These are phyloP conservation scores for Metschnikowia lachancei DNA, from an alignment of 805 yeast species.

Conservation along the genomic window DNA sequence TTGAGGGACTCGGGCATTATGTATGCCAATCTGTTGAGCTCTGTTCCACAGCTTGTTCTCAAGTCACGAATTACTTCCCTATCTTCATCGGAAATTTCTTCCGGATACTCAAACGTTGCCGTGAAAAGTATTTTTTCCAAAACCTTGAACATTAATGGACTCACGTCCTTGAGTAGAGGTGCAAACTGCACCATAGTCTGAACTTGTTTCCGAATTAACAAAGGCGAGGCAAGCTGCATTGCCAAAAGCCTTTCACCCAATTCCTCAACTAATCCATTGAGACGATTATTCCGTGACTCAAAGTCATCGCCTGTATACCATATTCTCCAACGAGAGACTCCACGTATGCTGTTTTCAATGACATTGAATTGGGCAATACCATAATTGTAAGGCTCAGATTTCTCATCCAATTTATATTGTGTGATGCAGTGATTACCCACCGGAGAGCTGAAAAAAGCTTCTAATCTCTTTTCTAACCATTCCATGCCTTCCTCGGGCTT, in stretches of 20 bases:
- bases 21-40: slow-evolving; percentile 87
- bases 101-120: slow-evolving; percentile 80
- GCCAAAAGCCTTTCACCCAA: slow-evolving; percentile 73
- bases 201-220: slow-evolving; percentile 75
- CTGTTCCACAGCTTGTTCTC: slow-evolving; percentile 91
- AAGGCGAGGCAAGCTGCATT: slow-evolving; percentile 75
- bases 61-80: slow-evolving; percentile 81
- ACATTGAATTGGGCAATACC: slow-evolving; percentile 82
- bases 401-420: slow-evolving; percentile 52
- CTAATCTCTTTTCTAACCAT: slow-evolving; percentile 77
- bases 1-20: slow-evolving; percentile 90
- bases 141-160: slow-evolving; percentile 72
- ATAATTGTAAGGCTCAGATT: slow-evolving; percentile 64
- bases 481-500: slow-evolving; percentile 75
- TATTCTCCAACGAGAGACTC: slow-evolving; percentile 91
- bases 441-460: slow-evolving; percentile 66
- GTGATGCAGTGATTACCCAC: slow-evolving; percentile 64
- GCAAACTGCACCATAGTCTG: slow-evolving; percentile 94
- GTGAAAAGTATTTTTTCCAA: slow-evolving; percentile 81
- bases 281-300: slow-evolving; percentile 50
- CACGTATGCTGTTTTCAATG: slow-evolving; percentile 86
- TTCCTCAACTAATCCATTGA: slow-evolving; percentile 57
- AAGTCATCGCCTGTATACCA: slow-evolving; percentile 71
- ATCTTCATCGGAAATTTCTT: slow-evolving; percentile 62
- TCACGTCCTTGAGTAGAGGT: slow-evolving; percentile 77